Base-by-base conservation (phyloP, 1,139 yeast species). In the Taphrina communis region DNA sequence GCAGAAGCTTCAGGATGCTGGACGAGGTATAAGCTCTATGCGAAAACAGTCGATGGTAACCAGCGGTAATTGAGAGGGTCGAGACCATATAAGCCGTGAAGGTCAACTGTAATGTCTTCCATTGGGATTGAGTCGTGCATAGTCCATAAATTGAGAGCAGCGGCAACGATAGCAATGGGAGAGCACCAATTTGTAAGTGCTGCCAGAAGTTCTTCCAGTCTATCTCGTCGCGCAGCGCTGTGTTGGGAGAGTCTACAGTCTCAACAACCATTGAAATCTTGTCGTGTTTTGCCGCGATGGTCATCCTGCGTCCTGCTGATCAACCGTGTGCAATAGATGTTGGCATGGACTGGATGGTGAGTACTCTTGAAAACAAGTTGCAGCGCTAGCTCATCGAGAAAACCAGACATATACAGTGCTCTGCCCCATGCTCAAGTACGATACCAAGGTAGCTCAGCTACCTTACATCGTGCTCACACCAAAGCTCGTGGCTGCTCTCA, bases 31-130 rank as follows among this genome's bases (percentile, higher is more conserved):
- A 94, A 35, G 97, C 83, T 77, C 94, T 88, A 82, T 94, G 99
- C 50, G 99, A 84, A 87, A 89, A 90, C 75, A 88, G 79, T 75
- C 97, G 85, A 77, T 90, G 96, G 80, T 90, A 90, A 55, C 96
- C 97, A 14, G 96, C 99, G 50, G 99, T 94, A 78, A 94, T 92
- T 62, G 97, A 93, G 51, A 91, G 74, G 73, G 99, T 99, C 72
- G 93, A 86, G 73, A 87, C 77, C 56, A 81, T 78, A 79, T 92
- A 94, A 74, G 89, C 82, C 55, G 83, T 69, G 55, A 90, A 72
- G 0, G 91, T 86, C 76, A 90, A 84, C 1, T 82, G 71, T 1
- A 84, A 77, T 5, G 97, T 89, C 78, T 88, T 85, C 74, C 77
- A 73, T 70, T 83, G 83, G 68, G 93, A 85, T 12, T 88, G 87